Percentiles rank a stretch among this genome's conserved stretches.
Conservation (phyloP, 2,329 filamentous ascomycete species). For the Penicillium sp. region DNA sequence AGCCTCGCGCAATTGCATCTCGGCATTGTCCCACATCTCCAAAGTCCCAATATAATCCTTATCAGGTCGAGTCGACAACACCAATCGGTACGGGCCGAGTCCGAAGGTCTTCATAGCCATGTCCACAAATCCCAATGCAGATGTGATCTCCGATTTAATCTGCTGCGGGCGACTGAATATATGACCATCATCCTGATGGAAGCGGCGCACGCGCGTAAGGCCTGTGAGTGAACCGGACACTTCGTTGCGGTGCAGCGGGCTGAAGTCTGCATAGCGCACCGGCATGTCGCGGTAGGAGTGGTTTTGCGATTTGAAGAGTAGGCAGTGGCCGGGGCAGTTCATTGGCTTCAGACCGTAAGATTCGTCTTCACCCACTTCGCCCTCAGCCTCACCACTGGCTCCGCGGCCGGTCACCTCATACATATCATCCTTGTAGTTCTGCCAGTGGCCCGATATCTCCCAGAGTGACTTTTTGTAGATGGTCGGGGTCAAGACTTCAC, state of each 20-base stretch:
- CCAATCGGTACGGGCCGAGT: conserved; percentile 71
- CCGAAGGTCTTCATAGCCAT: conserved; percentile 69
- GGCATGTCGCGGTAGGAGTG: conserved; percentile 79
- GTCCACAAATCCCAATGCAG: conserved; percentile 71
- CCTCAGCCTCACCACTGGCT: conserved; percentile 45
- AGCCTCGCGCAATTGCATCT: conserved; percentile 64
- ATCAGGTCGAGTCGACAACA: conserved; percentile 74
- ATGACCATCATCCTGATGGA: conserved; percentile 88
- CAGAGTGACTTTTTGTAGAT: conserved; percentile 89
- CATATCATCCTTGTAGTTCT: conserved; percentile 92
- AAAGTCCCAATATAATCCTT: conserved; percentile 74
- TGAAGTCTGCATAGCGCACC: conserved; percentile 83
- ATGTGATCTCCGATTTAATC: conserved; percentile 70
- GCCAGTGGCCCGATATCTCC: conserved; percentile 81
- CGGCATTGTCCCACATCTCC: conserved; percentile 69
- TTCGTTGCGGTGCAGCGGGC: conserved; percentile 83
- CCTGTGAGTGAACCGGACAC: conserved; percentile 78
- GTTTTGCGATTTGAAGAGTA: conserved; percentile 73
- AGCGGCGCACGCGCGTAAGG: conserved; percentile 78
- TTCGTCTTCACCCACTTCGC: conserved; percentile 59
- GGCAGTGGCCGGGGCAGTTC: conserved; percentile 88
- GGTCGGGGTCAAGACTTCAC: conserved; percentile 84
- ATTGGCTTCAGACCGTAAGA: conserved; percentile 87
- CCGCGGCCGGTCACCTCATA: conserved; percentile 67
- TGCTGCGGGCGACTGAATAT: conserved; percentile 82